Conservation (phyloP, 2,329 filamentous ascomycete genomes). For the Aureobasidium sp. region DNA sequence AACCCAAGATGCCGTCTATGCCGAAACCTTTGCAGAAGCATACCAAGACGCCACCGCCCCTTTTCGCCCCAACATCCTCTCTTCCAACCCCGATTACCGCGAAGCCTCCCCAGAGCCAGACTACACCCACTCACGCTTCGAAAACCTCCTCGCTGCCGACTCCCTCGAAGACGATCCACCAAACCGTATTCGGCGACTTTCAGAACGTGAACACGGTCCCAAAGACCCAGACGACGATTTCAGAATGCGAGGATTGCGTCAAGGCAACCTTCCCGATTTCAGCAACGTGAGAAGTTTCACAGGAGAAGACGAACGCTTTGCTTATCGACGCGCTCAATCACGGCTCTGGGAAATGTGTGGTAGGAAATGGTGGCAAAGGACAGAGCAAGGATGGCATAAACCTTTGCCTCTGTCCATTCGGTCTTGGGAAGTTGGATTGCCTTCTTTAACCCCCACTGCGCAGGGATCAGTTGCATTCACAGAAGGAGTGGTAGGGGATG, state of each 20-base stretch:
- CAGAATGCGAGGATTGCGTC: constrained; percentile 11
- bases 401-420: constrained; percentile 56
- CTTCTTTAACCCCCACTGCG: constrained; percentile 2
- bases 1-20: constrained; percentile 46
- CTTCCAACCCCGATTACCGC: constrained; percentile 41
- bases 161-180: constrained; percentile 44
- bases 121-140: constrained; percentile 29
- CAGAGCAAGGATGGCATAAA: constrained; percentile 56
- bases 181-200: constrained; percentile 29
- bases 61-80: constrained; percentile 70
- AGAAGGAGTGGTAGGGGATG: not conserved
- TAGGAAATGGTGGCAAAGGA: constrained; percentile 59
- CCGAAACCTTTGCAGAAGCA: constrained; percentile 63
- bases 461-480: not conserved
- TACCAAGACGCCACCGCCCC: constrained; percentile 70
- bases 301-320: constrained; percentile 74
- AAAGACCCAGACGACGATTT: constrained; percentile 17
- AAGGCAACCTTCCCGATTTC: constrained; percentile 47
- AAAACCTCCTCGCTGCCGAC: constrained; percentile 33
- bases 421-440: constrained; percentile 51
- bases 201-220: constrained; percentile 13
- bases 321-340: constrained; percentile 67
- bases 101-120: constrained; percentile 23
- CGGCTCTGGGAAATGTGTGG: constrained; percentile 79
- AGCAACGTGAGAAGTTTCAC: constrained; percentile 60